Conservation (phyloP, 1,139 yeast genomes). For the Candida sanyaensis region DNA sequence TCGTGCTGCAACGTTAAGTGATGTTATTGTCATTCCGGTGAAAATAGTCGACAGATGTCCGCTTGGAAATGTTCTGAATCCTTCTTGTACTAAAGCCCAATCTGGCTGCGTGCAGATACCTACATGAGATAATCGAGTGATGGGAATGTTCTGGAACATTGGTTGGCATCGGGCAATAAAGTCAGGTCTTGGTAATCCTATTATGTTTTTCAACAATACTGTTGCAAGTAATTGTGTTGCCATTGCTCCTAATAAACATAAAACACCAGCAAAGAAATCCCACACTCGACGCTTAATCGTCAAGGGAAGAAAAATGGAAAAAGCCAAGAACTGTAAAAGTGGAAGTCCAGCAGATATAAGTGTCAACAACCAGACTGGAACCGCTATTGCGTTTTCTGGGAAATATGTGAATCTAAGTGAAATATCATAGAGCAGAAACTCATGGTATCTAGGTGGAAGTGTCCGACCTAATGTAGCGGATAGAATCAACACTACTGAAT, state of each 20-base stretch:
- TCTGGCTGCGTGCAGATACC: conserved; percentile 34
- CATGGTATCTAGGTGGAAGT: conserved; percentile 40
- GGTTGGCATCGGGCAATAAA: conserved; percentile 46
- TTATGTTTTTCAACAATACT: conserved; percentile 42
- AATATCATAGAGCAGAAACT: conserved; percentile 38
- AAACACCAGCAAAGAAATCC: conserved; percentile 42
- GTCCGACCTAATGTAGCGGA: conserved; percentile 33
- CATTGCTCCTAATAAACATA: conserved; percentile 41
- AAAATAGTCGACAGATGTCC: conserved; percentile 54
- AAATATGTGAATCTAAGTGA: conserved; percentile 33
- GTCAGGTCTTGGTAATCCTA: conserved; percentile 53
- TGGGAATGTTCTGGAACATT: conserved; percentile 12
- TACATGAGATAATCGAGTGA: conserved; percentile 29
- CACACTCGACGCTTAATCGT: conserved; percentile 31
- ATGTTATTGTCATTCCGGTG: conserved; percentile 40
- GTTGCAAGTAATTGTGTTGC: conserved; percentile 43
- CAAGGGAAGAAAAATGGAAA: conserved; percentile 21
- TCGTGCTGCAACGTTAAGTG: conserved; percentile 39
- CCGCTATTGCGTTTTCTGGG: conserved; percentile 31
- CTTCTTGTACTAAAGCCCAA: conserved; percentile 37
- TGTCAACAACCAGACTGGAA: conserved; percentile 33
- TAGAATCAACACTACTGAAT: conserved; percentile 22
- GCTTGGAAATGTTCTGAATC: conserved; percentile 53
- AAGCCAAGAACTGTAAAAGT: conserved; percentile 24
- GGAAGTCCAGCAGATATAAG: conserved; percentile 34